These are phyloP conservation scores for Apiospora koreana DNA, from an alignment of 2,329 filamentous ascomycete genomes.

Conservation along the genomic window DNA sequence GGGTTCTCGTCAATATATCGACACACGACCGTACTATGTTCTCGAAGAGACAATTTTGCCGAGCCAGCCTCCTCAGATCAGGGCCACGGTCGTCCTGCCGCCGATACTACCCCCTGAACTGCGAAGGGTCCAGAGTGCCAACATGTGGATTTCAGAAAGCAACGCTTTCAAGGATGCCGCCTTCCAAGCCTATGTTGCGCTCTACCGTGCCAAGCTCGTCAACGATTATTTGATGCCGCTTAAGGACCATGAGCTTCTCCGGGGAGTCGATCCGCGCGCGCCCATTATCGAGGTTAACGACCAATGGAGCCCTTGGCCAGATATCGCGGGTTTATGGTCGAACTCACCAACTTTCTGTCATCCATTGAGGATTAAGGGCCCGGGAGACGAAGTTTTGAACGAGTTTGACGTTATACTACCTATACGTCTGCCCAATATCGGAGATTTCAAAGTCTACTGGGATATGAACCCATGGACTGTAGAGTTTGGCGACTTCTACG, in stretches of 20 bases:
- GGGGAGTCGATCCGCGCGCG: slow-evolving; percentile 39
- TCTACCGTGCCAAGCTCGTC: slow-evolving; percentile 72
- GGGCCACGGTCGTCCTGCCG: slow-evolving; percentile 70
- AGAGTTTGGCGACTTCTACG: slow-evolving; percentile 25
- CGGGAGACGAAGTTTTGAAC: slow-evolving; percentile 29
- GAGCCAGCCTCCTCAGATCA: slow-evolving; percentile 33
- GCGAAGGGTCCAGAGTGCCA: slow-evolving; percentile 51
- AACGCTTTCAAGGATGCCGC: slow-evolving; percentile 79
- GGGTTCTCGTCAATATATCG: slow-evolving; percentile 58
- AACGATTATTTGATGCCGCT: slow-evolving; percentile 77
- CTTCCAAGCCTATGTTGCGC: slow-evolving; percentile 73
- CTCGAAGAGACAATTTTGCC: slow-evolving; percentile 39
- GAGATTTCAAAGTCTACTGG: slow-evolving; percentile 41
- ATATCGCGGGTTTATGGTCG: slow-evolving; percentile 46
- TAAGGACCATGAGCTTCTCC: slow-evolving; percentile 39
- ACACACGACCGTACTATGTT: slow-evolving; percentile 69
- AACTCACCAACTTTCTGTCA: slow-evolving; percentile 33
- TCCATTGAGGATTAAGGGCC: slow-evolving; percentile 36
- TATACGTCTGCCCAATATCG: slow-evolving; percentile 37
- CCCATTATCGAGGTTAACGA: slow-evolving; percentile 37
- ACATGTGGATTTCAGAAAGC: slow-evolving; percentile 69
- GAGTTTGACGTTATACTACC: slow-evolving; percentile 49
- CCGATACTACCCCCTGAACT: slow-evolving; percentile 65
- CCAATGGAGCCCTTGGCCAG: slow-evolving; percentile 48
- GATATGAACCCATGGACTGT: slow-evolving; percentile 40